These are phyloP conservation scores for Tephrocybe sp. DNA, from an alignment of 768 basidiomycete genomes.

Conservation along the genomic window DNA sequence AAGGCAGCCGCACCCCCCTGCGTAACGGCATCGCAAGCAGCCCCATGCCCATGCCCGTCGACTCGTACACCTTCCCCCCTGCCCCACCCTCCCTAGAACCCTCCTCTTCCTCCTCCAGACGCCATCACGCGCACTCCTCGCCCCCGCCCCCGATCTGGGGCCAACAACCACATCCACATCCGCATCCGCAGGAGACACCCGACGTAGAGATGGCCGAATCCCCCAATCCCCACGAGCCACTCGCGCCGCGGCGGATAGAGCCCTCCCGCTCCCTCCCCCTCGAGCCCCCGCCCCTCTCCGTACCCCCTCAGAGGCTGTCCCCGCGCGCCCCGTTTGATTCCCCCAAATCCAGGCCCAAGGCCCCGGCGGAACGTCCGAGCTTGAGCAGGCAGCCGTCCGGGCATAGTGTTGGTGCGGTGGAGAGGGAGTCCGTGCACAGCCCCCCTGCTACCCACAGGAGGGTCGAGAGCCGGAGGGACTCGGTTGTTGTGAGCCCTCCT, in stretches of 20 bases:
- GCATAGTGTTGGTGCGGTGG: constrained; percentile 8
- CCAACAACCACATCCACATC: too few relatives aligned
- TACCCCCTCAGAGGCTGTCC: constrained; percentile 11
- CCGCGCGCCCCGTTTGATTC: constrained; percentile 24
- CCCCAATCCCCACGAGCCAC: background rate
- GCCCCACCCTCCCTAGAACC: constrained; percentile 4
- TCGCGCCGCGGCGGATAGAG: constrained; percentile 49
- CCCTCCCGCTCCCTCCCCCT: constrained; percentile 32
- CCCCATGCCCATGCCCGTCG: constrained; percentile 30
- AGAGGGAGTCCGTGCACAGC: background rate
- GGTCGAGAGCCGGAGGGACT: constrained; percentile 24
- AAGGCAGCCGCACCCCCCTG: constrained; percentile 30
- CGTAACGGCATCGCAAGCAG: constrained; percentile 36
- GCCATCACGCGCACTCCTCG: constrained; percentile 33
- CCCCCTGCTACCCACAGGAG: too few relatives aligned
- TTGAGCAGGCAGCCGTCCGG: constrained; percentile 25
- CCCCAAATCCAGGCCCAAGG: constrained; percentile 22
- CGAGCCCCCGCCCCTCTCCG: constrained; percentile 23
- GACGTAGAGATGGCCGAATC: constrained; percentile 30
- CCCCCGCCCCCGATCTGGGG: constrained; percentile 43
- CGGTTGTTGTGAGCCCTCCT: constrained; percentile 35
- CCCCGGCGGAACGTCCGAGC: constrained; percentile 23
- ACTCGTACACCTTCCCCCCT: constrained; percentile 50
- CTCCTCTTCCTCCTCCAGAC: constrained; percentile 24
- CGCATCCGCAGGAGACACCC: constrained; percentile 34